A percentile compares a stretch with the other conserved stretches of the same genome.
Evolutionary conservation across 257 asterid genomes (phyloP).

Genomic region (Solanum medicagineum): DNA sequence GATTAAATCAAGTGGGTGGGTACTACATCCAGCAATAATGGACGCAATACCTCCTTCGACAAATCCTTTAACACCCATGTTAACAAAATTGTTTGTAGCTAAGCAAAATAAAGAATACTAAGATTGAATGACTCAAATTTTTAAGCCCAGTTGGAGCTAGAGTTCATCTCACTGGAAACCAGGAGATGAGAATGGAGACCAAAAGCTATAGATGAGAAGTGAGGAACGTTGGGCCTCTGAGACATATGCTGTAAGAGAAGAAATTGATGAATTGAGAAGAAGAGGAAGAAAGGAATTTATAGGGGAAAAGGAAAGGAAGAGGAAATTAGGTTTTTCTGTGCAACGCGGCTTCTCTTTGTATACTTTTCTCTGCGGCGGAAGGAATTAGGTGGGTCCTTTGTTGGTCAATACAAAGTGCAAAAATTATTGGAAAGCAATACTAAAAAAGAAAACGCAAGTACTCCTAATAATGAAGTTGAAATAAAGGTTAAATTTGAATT

Average conservation of each 20-base stretch:
- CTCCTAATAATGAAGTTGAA: too few species aligned
- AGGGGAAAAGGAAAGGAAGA: not conserved
- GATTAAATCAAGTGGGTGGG: conserved; percentile 74
- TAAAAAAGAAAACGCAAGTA: too few species aligned
- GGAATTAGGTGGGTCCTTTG: not conserved
- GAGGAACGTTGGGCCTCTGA: conserved; percentile 77
- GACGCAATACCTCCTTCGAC: conserved; percentile 93
- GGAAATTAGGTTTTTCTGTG: conserved; percentile 9
- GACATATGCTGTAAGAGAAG: conserved; percentile 41
- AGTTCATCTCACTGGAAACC: conserved; percentile 91
- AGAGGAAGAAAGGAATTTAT: conserved; percentile 12
- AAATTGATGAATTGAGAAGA: not conserved
- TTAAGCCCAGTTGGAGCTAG: conserved; percentile 46
- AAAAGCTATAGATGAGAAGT: conserved; percentile 65
- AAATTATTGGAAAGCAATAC: too few species aligned
- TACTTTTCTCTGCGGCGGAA: not conserved
- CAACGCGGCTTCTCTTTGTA: conserved; percentile 2
- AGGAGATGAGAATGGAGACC: conserved; percentile 84
- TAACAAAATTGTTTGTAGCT: too few species aligned
- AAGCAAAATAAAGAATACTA: not conserved
- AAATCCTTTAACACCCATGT: conserved; percentile 74
- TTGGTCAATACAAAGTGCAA: too few species aligned
- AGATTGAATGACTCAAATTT: not conserved
- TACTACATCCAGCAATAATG: conserved; percentile 73
- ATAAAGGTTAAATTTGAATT: too few species aligned